These are phyloP conservation scores for Zasmidium angulare DNA, from an alignment of 2,329 filamentous ascomycete species.

Conservation along the genomic window DNA sequence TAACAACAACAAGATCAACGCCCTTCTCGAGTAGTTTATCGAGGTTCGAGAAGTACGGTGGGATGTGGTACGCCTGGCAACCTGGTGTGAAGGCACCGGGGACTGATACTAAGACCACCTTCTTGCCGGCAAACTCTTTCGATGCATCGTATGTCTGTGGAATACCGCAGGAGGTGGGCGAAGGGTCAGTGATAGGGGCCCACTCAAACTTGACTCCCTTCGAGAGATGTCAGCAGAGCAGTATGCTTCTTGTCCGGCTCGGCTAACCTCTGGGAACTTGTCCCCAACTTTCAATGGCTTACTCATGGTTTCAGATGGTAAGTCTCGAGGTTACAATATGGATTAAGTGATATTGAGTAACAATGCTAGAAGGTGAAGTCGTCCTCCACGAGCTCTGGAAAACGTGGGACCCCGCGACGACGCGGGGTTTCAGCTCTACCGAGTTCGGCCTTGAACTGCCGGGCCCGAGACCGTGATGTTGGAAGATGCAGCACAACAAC, in stretches of 20 bases:
- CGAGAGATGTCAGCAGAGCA: neutral
- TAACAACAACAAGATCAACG: constrained; percentile 77
- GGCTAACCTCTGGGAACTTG: constrained; percentile 64
- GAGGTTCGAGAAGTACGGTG: constrained; percentile 73
- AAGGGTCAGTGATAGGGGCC: constrained; percentile 72
- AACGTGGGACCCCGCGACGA: neutral
- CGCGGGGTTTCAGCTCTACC: no score
- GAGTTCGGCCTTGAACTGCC: neutral
- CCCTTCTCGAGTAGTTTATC: constrained; percentile 73
- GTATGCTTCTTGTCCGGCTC: neutral
- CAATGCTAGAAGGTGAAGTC: neutral
- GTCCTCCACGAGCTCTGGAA: neutral
- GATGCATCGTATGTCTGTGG: constrained; percentile 77
- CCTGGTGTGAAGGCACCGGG: constrained; percentile 77
- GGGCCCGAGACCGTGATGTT: no score
- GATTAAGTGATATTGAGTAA: neutral
- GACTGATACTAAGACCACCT: constrained; percentile 68
- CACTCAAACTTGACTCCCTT: constrained; percentile 74
- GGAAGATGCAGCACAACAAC: neutral
- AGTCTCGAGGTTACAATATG: no score
- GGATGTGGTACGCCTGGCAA: constrained; percentile 78
- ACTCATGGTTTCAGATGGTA: neutral
- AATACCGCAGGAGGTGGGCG: constrained; percentile 73
- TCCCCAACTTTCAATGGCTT: constrained; percentile 73
- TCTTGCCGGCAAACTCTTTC: constrained; percentile 71